These are phyloP conservation scores for Cladophialophora psammophila DNA, from an alignment of 2,329 filamentous ascomycete species.

Conservation along the genomic window DNA sequence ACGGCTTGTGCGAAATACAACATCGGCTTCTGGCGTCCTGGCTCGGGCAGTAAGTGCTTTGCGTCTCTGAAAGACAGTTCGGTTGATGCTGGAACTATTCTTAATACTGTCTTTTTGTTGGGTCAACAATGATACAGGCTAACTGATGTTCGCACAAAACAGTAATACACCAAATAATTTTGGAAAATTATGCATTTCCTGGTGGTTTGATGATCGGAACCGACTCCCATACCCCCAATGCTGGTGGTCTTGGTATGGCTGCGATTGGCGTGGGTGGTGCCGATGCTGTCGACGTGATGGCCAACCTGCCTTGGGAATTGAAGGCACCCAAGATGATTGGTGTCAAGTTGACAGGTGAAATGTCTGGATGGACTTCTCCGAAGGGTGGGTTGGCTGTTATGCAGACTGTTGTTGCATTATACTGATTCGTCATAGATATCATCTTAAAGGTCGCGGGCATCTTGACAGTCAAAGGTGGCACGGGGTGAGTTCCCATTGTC, in stretches of 20 bases:
- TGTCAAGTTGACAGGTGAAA: slow-evolving; percentile 87
- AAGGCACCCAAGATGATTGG: slow-evolving; percentile 98
- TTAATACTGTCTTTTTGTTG: too few relatives aligned
- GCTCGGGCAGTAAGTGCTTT: slow-evolving; percentile 72
- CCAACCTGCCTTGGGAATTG: slow-evolving; percentile 94
- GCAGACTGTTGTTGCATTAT: slow-evolving; percentile 1
- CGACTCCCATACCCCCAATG: slow-evolving; percentile 97
- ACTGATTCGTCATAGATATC: slow-evolving; percentile 65
- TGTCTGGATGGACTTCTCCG: slow-evolving; percentile 90
- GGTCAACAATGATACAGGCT: too few relatives aligned
- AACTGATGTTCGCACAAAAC: too few relatives aligned
- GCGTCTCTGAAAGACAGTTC: too few relatives aligned
- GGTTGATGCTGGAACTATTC: too few relatives aligned
- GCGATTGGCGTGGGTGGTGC: slow-evolving; percentile 94
- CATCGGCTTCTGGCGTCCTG: slow-evolving; percentile 99
- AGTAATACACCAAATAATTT: slow-evolving; percentile 95
- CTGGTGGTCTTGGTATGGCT: slow-evolving; percentile 83
- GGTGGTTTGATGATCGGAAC: slow-evolving; percentile 98
- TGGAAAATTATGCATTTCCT: slow-evolving; percentile 99
- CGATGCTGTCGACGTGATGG: slow-evolving; percentile 98
- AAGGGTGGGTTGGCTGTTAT: slow-evolving; percentile 71
- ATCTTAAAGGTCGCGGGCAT: slow-evolving; percentile 98
- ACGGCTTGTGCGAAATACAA: slow-evolving; percentile 98
- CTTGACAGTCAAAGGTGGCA: slow-evolving; percentile 96
- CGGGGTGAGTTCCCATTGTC: slow-evolving; percentile 72